Percentiles rank a stretch among this genome's conserved stretches.
Evolutionary conservation across 2,329 filamentous ascomycete genomes (phyloP).

Genomic region (Monosporascus cannonballus): DNA sequence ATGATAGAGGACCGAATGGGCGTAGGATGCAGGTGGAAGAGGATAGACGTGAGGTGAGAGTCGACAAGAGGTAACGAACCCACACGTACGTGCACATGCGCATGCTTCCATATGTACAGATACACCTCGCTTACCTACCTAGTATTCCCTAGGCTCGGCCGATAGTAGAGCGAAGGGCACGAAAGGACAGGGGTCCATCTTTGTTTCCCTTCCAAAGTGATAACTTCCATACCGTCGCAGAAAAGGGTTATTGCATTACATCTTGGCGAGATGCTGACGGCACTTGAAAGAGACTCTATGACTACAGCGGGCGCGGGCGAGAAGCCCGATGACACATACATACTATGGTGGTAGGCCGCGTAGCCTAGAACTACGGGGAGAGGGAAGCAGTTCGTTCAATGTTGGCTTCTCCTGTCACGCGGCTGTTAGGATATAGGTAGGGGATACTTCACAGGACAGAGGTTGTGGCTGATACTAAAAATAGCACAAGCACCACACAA

Average conservation of each 20-base stretch:
- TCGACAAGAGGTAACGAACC: no score
- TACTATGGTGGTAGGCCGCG: not conserved
- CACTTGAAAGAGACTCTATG: not conserved
- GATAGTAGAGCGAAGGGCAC: not conserved
- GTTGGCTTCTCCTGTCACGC: not conserved
- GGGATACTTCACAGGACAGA: no score
- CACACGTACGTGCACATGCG: no score
- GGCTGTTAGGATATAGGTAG: not conserved
- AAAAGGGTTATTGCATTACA: not conserved
- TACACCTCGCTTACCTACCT: no score
- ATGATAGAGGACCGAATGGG: no score
- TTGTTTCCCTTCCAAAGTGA: not conserved
- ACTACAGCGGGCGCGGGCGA: not conserved
- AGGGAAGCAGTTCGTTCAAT: not conserved
- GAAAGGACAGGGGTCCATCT: not conserved
- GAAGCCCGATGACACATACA: no score
- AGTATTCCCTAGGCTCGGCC: not conserved
- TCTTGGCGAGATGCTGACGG: not conserved
- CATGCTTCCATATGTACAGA: no score
- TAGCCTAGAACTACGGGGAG: not conserved
- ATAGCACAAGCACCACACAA: no score
- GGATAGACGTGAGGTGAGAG: no score
- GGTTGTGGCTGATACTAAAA: no score
- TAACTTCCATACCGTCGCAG: not conserved
- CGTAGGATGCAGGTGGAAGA: no score